Conservation (phyloP, 2,329 filamentous ascomycete genomes). For the Didymosphaeria variabile region DNA sequence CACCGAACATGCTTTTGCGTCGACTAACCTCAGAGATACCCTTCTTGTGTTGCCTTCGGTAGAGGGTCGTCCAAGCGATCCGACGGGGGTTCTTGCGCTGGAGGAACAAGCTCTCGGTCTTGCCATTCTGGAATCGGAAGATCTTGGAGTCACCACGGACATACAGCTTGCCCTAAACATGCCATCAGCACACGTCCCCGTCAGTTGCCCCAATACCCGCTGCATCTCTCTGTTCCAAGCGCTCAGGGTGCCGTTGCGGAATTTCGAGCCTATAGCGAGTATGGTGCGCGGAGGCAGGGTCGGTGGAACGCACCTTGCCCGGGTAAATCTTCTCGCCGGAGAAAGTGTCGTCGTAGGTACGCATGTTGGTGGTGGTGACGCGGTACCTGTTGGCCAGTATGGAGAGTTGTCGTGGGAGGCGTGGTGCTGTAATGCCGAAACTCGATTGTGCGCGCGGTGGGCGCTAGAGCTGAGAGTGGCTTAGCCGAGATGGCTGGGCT, state of each 20-base stretch:
- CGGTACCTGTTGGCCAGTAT: conserved; percentile 51
- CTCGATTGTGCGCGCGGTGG: conserved; percentile 25
- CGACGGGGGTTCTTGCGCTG: conserved; percentile 99
- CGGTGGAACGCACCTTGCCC: conserved; percentile 71
- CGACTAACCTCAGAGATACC: conserved; percentile 96
- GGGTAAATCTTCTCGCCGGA: conserved; percentile 82
- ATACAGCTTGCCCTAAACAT: conserved; percentile 93
- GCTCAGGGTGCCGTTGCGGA: conserved; percentile 26
- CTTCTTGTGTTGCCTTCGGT: conserved; percentile 99
- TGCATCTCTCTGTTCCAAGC: conserved; percentile 26
- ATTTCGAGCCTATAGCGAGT: conserved; percentile 35
- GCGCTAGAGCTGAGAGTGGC: neutral
- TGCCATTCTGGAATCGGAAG: conserved; percentile 99
- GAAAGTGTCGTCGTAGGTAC: conserved; percentile 82
- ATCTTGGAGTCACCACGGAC: conserved; percentile 99
- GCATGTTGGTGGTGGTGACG: conserved; percentile 67
- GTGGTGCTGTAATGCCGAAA: conserved; percentile 29
- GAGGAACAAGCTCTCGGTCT: conserved; percentile 99
- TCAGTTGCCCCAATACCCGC: conserved; percentile 17
- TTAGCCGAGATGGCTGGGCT: conserved; percentile 11
- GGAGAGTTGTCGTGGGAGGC: conserved; percentile 43
- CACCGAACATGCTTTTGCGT: conserved; percentile 15
- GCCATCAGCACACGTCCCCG: conserved; percentile 40
- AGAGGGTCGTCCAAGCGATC: conserved; percentile 98
- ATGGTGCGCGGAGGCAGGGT: conserved; percentile 19